Evolutionary conservation across 2,329 filamentous ascomycete genomes (phyloP).

Genomic region (Cucurbitaria berberidis): DNA sequence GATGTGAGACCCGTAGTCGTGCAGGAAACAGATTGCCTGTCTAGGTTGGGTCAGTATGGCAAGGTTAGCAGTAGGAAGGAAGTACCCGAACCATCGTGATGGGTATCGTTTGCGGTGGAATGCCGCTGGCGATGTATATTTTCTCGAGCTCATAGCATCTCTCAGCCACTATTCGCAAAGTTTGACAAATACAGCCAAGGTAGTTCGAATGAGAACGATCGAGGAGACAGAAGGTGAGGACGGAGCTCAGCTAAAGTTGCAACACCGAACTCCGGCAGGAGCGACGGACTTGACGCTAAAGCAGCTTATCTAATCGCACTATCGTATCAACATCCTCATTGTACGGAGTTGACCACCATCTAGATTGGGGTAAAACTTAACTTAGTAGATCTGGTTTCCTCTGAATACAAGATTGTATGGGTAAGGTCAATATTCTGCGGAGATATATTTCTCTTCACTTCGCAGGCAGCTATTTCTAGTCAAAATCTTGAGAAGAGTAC

Average conservation of each 20-base stretch:
- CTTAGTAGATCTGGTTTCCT: no score
- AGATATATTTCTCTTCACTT: no score
- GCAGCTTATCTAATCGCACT: background rate
- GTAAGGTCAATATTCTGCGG: no score
- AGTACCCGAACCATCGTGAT: background rate
- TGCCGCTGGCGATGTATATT: background rate
- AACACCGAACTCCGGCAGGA: background rate
- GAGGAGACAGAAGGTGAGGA: background rate
- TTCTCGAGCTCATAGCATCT: background rate
- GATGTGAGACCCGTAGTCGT: constrained; percentile 32
- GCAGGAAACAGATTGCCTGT: constrained; percentile 40
- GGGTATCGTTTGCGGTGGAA: background rate
- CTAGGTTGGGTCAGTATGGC: constrained; percentile 28
- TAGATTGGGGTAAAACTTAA: no score
- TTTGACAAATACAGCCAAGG: no score
- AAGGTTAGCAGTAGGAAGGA: background rate
- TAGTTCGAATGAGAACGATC: no score
- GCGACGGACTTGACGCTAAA: background rate
- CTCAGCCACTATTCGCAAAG: background rate
- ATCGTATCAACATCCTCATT: background rate
- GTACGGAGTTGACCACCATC: background rate
- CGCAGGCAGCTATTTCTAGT: no score
- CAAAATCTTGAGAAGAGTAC: no score
- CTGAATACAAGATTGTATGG: no score
- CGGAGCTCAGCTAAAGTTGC: background rate